Conservation (phyloP, 352 stramenopile species). For the Peronospora belbahrii region DNA sequence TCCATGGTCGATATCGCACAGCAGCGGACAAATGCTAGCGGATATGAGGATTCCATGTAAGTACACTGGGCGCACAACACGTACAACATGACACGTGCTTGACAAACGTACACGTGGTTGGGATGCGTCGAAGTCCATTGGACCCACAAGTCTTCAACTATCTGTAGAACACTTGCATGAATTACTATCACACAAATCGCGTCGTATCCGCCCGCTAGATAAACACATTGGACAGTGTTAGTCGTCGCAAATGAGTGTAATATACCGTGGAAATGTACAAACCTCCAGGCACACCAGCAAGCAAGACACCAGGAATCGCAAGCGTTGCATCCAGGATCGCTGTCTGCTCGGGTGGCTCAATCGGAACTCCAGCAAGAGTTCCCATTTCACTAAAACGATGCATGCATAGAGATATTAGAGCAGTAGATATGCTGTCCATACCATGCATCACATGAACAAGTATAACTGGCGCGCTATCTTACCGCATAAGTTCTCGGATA, state of each 20-base stretch:
- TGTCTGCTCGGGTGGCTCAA: constrained; percentile 91
- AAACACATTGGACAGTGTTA: not conserved
- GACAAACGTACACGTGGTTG: constrained; percentile 31
- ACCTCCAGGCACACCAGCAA: constrained; percentile 90
- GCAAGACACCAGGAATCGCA: constrained; percentile 88
- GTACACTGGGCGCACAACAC: constrained; percentile 1
- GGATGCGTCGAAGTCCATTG: constrained; percentile 47
- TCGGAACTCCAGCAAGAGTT: constrained; percentile 77
- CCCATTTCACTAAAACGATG: constrained; percentile 74
- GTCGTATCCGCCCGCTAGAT: constrained; percentile 91
- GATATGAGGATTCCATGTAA: no score
- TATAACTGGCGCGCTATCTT: not conserved
- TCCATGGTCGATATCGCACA: constrained; percentile 47
- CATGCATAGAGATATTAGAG: not conserved
- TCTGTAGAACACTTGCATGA: constrained; percentile 40
- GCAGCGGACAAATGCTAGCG: constrained; percentile 55
- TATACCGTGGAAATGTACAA: not conserved
- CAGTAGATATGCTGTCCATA: not conserved
- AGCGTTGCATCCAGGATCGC: constrained; percentile 90
- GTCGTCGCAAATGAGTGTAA: not conserved
- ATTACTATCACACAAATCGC: constrained; percentile 90
- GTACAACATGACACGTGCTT: not conserved
- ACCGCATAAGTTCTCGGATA: constrained; percentile 80
- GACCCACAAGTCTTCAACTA: constrained; percentile 72
- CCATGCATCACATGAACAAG: not conserved